Conservation (phyloP, 805 yeast species). For the Candida pseudofarinosa region DNA sequence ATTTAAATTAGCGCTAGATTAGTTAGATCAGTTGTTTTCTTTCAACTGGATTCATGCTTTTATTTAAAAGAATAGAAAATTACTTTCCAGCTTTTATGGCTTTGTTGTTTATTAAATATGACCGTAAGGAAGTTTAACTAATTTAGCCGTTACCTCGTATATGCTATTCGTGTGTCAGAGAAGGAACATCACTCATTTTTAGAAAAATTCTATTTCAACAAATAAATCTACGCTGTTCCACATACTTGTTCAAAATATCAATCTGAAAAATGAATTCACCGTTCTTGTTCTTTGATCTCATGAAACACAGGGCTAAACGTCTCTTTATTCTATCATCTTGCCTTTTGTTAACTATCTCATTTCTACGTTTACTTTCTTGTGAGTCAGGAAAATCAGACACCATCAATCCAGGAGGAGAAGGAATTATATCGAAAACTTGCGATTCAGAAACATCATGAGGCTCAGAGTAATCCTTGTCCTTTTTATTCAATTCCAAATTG, state of each 20-base stretch:
- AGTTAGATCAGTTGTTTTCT: too few species aligned
- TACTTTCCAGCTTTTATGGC: too few species aligned
- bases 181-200: too few species aligned
- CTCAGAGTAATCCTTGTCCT: constrained; percentile 12
- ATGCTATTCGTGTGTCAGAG: too few species aligned
- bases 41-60: too few species aligned
- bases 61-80: too few species aligned
- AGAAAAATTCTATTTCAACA: too few species aligned
- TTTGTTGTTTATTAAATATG: too few species aligned
- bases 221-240: constrained; percentile 6
- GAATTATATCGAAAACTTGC: constrained; percentile 35
- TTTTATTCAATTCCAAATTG: constrained; percentile 1
- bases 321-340: constrained; percentile 25
- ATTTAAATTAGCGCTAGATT: too few species aligned
- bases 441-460: constrained; percentile 5
- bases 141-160: too few species aligned
- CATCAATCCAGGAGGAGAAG: constrained; percentile 41
- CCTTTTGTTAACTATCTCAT: constrained; percentile 15
- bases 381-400: constrained; percentile 33
- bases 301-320: constrained; percentile 22
- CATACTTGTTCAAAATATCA: constrained; percentile 28
- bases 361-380: constrained; percentile 24
- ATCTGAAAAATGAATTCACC: constrained; percentile 32
- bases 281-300: constrained; percentile 13
- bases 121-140: too few species aligned